Percentiles rank a stretch among this genome's conserved stretches.
These are phyloP conservation scores for Mycena rebaudengoi DNA, from an alignment of 768 basidiomycete genomes.

Conservation along the genomic window DNA sequence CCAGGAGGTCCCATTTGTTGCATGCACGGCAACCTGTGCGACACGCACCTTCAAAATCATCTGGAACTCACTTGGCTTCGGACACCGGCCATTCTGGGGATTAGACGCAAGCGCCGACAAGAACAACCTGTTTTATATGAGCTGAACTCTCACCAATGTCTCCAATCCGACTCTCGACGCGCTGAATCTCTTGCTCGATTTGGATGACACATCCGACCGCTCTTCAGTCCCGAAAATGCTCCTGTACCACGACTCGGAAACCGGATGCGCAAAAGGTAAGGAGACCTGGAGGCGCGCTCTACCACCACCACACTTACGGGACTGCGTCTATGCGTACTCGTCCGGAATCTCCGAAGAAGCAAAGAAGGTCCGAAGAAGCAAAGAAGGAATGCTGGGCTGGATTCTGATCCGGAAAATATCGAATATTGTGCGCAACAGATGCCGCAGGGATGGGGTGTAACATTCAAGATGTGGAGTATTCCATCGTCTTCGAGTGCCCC, in stretches of 20 bases:
- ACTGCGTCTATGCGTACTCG: conserved; percentile 30
- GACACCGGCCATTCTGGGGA: conserved; percentile 43
- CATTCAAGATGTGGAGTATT: conserved; percentile 33
- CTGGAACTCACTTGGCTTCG: conserved; percentile 36
- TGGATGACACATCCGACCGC: conserved; percentile 11
- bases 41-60: conserved; percentile 36
- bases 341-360: conserved; percentile 26
- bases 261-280: conserved; percentile 6
- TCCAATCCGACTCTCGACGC: conserved; percentile 28
- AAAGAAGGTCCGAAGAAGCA: conserved; percentile 30
- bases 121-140: conserved; percentile 33
- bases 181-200: conserved; percentile 24
- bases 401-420: conserved; percentile 23
- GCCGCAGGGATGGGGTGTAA: conserved; percentile 45
- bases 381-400: conserved; percentile 29
- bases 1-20: conserved; percentile 35
- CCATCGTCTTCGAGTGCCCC: conserved; percentile 32
- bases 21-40: conserved; percentile 36
- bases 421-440: conserved; percentile 39
- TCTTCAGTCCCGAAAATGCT: conserved; percentile 24
- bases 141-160: conserved; percentile 16
- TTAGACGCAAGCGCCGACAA: conserved; percentile 37
- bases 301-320: conserved; percentile 27
- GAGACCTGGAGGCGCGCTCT: conserved; percentile 23
- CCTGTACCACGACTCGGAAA: conserved; percentile 22